phyloP scores from a whole-genome alignment of 2,329 filamentous ascomycete genomes.

The Pseudogymnoascus sp. region DNA sequence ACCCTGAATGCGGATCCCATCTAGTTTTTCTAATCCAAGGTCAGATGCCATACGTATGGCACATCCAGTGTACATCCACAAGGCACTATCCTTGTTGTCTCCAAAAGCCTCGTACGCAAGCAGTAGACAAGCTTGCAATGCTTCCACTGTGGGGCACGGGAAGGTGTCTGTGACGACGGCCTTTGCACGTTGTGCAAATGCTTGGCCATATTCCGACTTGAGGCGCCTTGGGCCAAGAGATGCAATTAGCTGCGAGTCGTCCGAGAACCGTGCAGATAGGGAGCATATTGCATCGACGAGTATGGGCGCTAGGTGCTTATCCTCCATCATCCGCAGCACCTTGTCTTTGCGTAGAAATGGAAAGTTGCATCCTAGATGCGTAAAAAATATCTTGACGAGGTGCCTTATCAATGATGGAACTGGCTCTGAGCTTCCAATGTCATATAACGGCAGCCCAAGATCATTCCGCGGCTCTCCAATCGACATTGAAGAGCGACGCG shows the following conservation, averaged over 20 bases:
- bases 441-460: slow-evolving; percentile 61
- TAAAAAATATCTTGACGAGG: slow-evolving; percentile 73
- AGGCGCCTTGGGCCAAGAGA: slow-evolving; percentile 42
- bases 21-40: slow-evolving; percentile 71
- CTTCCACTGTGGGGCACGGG: slow-evolving; percentile 72
- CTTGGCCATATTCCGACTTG: slow-evolving; percentile 63
- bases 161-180: slow-evolving; percentile 77
- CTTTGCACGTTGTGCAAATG: slow-evolving; percentile 76
- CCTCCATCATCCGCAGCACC: slow-evolving; percentile 67
- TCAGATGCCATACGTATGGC: slow-evolving; percentile 78
- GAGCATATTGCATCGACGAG: slow-evolving; percentile 82
- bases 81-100: slow-evolving; percentile 75
- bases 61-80: slow-evolving; percentile 91
- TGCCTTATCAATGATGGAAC: slow-evolving; percentile 69
- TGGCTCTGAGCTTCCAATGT: slow-evolving; percentile 60
- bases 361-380: slow-evolving; percentile 76
- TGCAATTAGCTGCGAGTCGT: slow-evolving; percentile 45
- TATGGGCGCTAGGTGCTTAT: slow-evolving; percentile 76
- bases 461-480: slow-evolving; percentile 20
- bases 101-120: slow-evolving; percentile 88
- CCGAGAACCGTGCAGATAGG: slow-evolving; percentile 72
- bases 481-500: slow-evolving; percentile 19
- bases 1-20: slow-evolving; percentile 58
- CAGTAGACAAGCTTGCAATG: slow-evolving; percentile 74
- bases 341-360: slow-evolving; percentile 69